Evolutionary conservation across 2,329 filamentous ascomycete genomes (phyloP), one percentile per base, ranked within the genome.

Genomic region (Beauveria rudraprayagi): DNA sequence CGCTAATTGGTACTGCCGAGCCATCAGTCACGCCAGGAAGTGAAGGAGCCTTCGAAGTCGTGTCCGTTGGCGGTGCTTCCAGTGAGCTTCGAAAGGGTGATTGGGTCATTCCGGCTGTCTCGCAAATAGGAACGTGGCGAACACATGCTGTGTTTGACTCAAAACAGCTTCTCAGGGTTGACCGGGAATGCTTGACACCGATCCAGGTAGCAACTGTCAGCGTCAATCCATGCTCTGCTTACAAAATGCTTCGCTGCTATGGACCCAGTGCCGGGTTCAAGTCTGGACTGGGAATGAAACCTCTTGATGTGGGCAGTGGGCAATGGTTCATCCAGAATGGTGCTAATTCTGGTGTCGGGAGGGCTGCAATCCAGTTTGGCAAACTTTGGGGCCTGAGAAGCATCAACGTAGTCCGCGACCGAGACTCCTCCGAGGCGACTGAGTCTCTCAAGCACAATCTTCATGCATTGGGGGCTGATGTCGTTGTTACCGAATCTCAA

Each of bases 311-410:
- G 24, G 78, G 77, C 55, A 79, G 78, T 61, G 78, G 92, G 60
- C 88, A 95, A 61, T 99, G 93, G 92, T 91, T 97, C 71, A 86
- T 99, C 52, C 94, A 99, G 76, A 99, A 99, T 72, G 94, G 93
- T 8, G 94, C 93, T 44, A 99, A 99, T 75, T 91, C 87, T 47
- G 94, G 92, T 11, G 94, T 99, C 17, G 94, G 94, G 1, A 81
- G 94, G 44, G 90, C 92, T 3, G 93, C 91, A 11, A 94, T 97
- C 65, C 94, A 99, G 76, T 79, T 99, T 1, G 93, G 84, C 1
- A 81, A 78, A 67, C 81, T 91, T 58, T 97, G 92, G 93, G 93
- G 93, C 0, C 83, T 94, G 69, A 88, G 91, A 70, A 95, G 89
- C 70, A 89, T 99, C 74, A 97, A 97, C 71, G 81, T 99, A 26